A percentile compares a stretch with the other conserved stretches of the same genome.
Evolutionary conservation across 495 filamentous ascomycete genomes (phyloP).

Genomic region (Talaromyces thailandensis): DNA sequence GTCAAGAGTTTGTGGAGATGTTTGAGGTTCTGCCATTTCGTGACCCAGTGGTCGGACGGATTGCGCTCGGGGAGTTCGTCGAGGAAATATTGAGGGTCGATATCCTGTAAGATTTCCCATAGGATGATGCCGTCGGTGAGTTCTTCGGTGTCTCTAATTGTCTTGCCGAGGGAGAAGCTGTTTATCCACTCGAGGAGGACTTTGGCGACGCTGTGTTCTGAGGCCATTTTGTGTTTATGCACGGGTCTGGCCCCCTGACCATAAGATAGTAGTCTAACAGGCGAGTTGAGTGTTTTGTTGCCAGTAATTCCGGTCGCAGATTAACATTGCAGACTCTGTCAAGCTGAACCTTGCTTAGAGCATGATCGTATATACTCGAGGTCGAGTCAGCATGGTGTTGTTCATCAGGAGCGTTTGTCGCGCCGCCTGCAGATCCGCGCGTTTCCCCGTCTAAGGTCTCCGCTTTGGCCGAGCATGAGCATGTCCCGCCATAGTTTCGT

Average conservation of each 20-base stretch:
- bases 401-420: background rate
- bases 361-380: background rate
- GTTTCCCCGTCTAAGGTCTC: background rate
- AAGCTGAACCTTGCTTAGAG: background rate
- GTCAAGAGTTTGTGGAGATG: constrained; percentile 57
- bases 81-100: constrained; percentile 61
- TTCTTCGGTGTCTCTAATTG: constrained; percentile 44
- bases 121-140: constrained; percentile 69
- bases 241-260: background rate
- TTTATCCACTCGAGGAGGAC: constrained; percentile 54
- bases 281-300: background rate
- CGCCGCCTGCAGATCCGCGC: background rate
- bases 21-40: constrained; percentile 55
- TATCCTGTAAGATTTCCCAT: constrained; percentile 57
- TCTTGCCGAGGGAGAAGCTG: constrained; percentile 39
- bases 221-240: constrained; percentile 24
- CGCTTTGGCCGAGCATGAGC: background rate
- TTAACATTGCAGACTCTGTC: background rate
- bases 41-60: constrained; percentile 39
- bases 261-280: background rate
- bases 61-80: constrained; percentile 49
- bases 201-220: constrained; percentile 35
- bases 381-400: background rate
- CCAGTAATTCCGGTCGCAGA: background rate
- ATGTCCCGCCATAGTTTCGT: background rate